Evolutionary conservation across 176 grass and related monocot species (phyloP), one percentile per base, ranked within the genome.

Genomic region (Carex parvula): DNA sequence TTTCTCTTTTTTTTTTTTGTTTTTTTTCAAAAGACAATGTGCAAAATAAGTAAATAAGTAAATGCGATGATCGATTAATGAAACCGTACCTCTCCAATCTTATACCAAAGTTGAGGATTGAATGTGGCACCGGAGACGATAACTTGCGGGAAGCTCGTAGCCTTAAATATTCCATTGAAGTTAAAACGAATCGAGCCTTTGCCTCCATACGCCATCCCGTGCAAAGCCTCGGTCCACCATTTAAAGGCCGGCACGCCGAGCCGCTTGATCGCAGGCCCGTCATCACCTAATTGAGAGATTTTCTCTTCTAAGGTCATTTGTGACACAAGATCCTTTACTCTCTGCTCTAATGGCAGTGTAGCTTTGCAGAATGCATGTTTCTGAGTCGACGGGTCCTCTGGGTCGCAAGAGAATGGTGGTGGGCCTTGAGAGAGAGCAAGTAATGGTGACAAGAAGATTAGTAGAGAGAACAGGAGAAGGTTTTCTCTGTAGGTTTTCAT

Each of bases 181-280:
- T 74, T 56, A 55, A 87, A 84, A 46, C 81, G 69, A 24, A 98
- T 80, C 2, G 90, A 81, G 2, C 88, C 94, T 17, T 22, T 69
- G n/a, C 90, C 92, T 77, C 86, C 89, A 55, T 82, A 79, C 16
- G 94, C 87, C 76, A 97, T 81, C 56, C 94, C 92, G 77, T 97
- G 92, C 21, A 97, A 69, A 70, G 88, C 87, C 81, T 97, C 92
- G 3, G 83, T 89, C 94, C 94, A 94, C 94, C 94, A 97, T 84
- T 89, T 89, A 86, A 94, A 97, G 7, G 71, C 10, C 13, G 90
- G 92, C 8, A 94, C 72, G 4, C 81, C 90, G 9, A 97, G 92
- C 32, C 94, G 76, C 1, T 81, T 63, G 15, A 97, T 67, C 0
- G 80, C 87, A 0, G 64, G 1, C 0, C 92, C 75, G 11, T 75